A percentile compares a stretch with the other conserved stretches of the same genome.
Conservation (phyloP, 75 land plant species). For the Gnetum montanum region DNA sequence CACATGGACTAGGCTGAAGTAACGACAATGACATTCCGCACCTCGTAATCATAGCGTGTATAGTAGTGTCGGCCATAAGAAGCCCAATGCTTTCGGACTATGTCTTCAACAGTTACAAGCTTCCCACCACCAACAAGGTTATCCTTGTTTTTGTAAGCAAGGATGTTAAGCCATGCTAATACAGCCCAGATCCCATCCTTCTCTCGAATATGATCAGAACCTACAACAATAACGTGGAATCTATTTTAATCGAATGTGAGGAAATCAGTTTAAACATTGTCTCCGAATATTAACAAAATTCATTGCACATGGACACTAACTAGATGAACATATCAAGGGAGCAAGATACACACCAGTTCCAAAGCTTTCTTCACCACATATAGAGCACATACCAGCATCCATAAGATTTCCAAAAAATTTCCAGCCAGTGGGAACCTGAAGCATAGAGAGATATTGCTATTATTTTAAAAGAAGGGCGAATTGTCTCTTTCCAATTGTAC, state of each 20-base stretch:
- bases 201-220: constrained; percentile 98
- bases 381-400: constrained; percentile 93
- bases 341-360: constrained; percentile 70
- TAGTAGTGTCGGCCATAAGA: constrained; percentile 96
- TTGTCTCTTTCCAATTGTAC: neutral
- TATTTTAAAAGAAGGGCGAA: neutral
- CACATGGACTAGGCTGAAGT: no score
- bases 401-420: constrained; percentile 96
- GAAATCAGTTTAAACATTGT: no score
- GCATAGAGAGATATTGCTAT: neutral
- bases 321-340: no score
- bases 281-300: no score
- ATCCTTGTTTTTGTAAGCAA: constrained; percentile 81
- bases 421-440: constrained; percentile 98
- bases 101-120: constrained; percentile 93
- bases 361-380: constrained; percentile 99
- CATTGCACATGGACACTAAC: no score
- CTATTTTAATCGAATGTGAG: no score
- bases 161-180: constrained; percentile 96
- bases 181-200: constrained; percentile 99
- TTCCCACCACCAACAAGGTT: constrained; percentile 54
- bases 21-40: no score
- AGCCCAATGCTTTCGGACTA: constrained; percentile 89
- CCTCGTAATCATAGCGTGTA: constrained; percentile 99
- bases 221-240: constrained; percentile 43